These are phyloP conservation scores for Hyphopichia burtonii DNA, from an alignment of 1,139 yeast genomes.

Conservation along the genomic window DNA sequence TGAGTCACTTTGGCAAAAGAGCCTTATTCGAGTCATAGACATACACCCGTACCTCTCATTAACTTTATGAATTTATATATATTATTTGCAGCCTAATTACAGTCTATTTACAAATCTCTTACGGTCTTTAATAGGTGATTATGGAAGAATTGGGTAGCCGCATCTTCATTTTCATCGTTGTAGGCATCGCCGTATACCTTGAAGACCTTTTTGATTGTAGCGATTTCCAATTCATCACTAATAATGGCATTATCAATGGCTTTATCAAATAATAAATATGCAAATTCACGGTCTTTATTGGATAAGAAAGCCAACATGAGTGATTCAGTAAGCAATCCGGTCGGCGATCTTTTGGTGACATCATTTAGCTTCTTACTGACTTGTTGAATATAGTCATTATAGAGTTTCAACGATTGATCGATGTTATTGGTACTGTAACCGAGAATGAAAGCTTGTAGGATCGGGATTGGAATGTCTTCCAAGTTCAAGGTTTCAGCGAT, in stretches of 20 bases:
- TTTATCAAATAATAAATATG: constrained; percentile 58
- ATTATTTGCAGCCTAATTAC: not conserved
- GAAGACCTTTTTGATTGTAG: constrained; percentile 44
- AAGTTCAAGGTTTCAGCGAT: constrained; percentile 49
- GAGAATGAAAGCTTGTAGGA: constrained; percentile 47
- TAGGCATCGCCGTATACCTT: constrained; percentile 59
- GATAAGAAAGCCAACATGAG: constrained; percentile 49
- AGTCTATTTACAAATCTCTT: constrained; percentile 7
- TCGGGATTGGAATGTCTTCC: constrained; percentile 34
- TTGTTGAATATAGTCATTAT: constrained; percentile 47
- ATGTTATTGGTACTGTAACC: constrained; percentile 45
- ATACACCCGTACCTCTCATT: too few species aligned
- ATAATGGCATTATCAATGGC: constrained; percentile 45
- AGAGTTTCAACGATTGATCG: constrained; percentile 47
- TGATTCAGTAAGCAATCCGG: constrained; percentile 54
- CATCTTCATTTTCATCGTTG: constrained; percentile 32
- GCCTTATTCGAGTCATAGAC: not conserved
- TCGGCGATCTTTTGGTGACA: constrained; percentile 34
- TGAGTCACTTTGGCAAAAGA: not conserved
- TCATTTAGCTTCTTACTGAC: constrained; percentile 38
- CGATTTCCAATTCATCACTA: constrained; percentile 41
- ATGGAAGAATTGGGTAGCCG: constrained; percentile 23
- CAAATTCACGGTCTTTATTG: constrained; percentile 60
- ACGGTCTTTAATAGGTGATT: constrained; percentile 8
- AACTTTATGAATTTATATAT: too few species aligned